A percentile compares a stretch with the other conserved stretches of the same genome.
phyloP scores from a whole-genome alignment of 2,329 filamentous ascomycete genomes.

The Endoconidiophora polonica region DNA sequence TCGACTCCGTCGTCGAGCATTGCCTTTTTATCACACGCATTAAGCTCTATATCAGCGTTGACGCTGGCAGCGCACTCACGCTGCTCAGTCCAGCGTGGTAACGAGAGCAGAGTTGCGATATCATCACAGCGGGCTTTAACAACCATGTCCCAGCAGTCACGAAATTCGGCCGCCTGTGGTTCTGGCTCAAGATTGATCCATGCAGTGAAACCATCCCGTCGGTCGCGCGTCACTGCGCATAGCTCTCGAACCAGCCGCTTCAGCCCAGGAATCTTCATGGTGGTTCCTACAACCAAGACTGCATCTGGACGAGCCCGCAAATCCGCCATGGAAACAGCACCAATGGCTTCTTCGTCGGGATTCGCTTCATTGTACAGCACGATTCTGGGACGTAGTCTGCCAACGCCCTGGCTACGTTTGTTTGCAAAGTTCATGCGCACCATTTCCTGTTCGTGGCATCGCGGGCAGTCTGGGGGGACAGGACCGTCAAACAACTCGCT shows the following conservation, averaged over 20 bases:
- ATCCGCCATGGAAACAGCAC: conserved; percentile 74
- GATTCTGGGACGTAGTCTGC: conserved; percentile 76
- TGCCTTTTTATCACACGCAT: conserved; percentile 21
- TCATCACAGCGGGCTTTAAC: conserved; percentile 78
- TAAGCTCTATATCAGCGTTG: conserved; percentile 24
- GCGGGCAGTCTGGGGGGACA: conserved; percentile 60
- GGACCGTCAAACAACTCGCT: conserved; percentile 68
- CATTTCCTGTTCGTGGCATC: conserved; percentile 58
- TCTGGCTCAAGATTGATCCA: conserved; percentile 90
- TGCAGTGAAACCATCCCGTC: conserved; percentile 69
- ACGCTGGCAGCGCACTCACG: conserved; percentile 19
- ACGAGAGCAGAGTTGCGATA: conserved; percentile 55
- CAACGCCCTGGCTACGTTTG: conserved; percentile 86
- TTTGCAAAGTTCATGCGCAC: conserved; percentile 61
- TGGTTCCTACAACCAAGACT: conserved; percentile 87
- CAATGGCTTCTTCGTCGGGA: conserved; percentile 90
- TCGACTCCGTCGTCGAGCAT: conserved; percentile 23
- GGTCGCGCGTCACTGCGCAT: conserved; percentile 69
- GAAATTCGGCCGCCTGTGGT: conserved; percentile 68
- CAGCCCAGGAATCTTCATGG: conserved; percentile 85
- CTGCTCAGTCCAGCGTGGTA: conserved; percentile 38
- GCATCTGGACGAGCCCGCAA: conserved; percentile 75
- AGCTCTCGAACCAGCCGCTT: conserved; percentile 78
- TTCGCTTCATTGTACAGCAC: conserved; percentile 97
- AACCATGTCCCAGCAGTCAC: conserved; percentile 84